Conservation (phyloP, 164 flowering plant genomes). For the Brasenia schreberi region DNA sequence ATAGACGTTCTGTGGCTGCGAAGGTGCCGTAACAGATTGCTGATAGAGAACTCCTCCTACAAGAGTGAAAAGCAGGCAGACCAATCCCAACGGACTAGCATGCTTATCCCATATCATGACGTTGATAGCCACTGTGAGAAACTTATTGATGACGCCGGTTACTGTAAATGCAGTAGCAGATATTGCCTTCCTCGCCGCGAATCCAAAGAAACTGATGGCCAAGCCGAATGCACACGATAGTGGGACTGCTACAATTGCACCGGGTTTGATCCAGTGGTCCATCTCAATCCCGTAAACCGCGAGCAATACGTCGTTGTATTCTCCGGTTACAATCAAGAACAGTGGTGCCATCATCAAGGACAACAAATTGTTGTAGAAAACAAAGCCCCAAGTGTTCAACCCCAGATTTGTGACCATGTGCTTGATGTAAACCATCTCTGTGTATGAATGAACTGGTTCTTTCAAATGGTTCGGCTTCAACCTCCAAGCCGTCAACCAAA, state of each 20-base stretch:
- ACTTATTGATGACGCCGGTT: background rate
- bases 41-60: background rate
- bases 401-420: background rate
- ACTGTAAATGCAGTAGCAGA: too few species aligned
- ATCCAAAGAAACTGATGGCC: constrained; percentile 1
- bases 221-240: background rate
- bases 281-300: background rate
- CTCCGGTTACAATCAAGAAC: background rate
- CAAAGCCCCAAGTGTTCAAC: background rate
- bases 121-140: background rate
- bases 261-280: background rate
- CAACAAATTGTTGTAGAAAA: background rate
- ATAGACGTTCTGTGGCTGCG: too few species aligned
- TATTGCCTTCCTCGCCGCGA: too few species aligned
- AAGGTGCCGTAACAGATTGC: background rate
- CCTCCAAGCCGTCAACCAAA: too few species aligned
- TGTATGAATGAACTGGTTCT: background rate
- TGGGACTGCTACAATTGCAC: background rate
- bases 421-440: background rate
- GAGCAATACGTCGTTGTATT: background rate
- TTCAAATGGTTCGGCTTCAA: too few species aligned
- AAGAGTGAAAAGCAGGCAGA: background rate
- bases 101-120: background rate
- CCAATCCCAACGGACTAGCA: background rate
- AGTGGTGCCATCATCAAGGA: background rate